phyloP scores from a whole-genome alignment of 331 rosid species.

The Dryas integrifolia region DNA sequence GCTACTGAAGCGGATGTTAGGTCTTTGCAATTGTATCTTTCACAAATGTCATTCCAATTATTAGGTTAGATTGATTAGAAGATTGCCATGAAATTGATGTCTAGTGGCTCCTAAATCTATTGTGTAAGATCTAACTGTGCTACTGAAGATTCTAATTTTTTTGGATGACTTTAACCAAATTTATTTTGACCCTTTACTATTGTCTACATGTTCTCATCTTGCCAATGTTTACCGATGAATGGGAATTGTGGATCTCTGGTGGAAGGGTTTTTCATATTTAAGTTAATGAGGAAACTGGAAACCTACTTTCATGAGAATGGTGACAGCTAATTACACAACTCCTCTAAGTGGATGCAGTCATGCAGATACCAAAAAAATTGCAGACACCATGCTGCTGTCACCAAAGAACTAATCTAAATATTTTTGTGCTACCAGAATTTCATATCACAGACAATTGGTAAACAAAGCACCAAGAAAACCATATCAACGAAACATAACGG shows the following conservation, averaged over 20 bases:
- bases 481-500: not conserved
- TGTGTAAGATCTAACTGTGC: conserved; percentile 12
- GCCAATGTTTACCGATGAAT: not conserved
- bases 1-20: conserved; percentile 6
- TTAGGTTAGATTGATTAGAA: conserved; percentile 4
- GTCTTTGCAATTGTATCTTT: not conserved
- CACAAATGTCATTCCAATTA: not conserved
- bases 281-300: not conserved
- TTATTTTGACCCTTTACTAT: not conserved
- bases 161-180: conserved; percentile 5
- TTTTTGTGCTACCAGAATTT: not conserved
- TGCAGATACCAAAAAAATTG: not conserved
- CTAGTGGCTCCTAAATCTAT: not conserved
- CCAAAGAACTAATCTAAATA: no score
- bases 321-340: not conserved
- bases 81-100: conserved; percentile 7
- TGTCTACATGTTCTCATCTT: not conserved
- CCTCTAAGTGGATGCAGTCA: not conserved
- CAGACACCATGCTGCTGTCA: not conserved
- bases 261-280: no score
- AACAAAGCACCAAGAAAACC: not conserved
- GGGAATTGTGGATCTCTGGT: not conserved
- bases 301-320: not conserved
- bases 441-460: not conserved
- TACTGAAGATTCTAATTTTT: conserved; percentile 9